Base-by-base conservation (phyloP, 768 basidiomycete genomes). In the Hortiboletus flavorubellus region DNA sequence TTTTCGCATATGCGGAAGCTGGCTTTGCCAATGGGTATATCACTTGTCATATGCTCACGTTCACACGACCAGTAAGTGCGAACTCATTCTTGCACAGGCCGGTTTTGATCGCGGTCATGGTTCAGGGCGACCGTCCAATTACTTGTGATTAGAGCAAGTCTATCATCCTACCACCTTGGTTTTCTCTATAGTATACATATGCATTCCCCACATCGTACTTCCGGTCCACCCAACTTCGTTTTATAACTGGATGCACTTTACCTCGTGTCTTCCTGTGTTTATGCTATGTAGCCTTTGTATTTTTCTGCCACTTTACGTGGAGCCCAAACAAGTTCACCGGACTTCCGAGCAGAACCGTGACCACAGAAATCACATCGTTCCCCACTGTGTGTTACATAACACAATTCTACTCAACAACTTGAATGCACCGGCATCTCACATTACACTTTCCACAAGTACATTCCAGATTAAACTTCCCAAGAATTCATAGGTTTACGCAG, bases 11-110 rank as follows among this genome's bases (percentile, higher is more conserved):
- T 63, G 89, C 89, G 42, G 86, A 84, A 41, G 87, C 86, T 52
- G 89, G 89, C 18, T 91, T 89, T 70, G 80, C 83, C 21, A 85
- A 87, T 65, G 89, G 87, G 21, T 90, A 89, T 70, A 89, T 89
- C 66, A 86, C 87, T 30, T 89, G 87, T 63, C 88, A 89, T 61
- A 88, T 91, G 87, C 78, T 90, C 53, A 86, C 86, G 12, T 89
- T 88, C 68, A 83, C 80, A 59, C 79, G 85, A 37, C 76, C 80
- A 55, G 85, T 86, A 40, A 66, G 83, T 73, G 2, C 44, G 3
- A 52, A 26, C n/a, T 44, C n/a, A 39, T 40, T 31, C 33, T 41
- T 16, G 16, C 14, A 8, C 2, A 26, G 18, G 21, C 40, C 16
- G 23, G 30, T 47, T 29, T 23, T 66, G 35, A 60, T 18, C 35